These are phyloP conservation scores for Microsporum ferrugineum DNA, from an alignment of 2,329 filamentous ascomycete genomes.

Conservation along the genomic window DNA sequence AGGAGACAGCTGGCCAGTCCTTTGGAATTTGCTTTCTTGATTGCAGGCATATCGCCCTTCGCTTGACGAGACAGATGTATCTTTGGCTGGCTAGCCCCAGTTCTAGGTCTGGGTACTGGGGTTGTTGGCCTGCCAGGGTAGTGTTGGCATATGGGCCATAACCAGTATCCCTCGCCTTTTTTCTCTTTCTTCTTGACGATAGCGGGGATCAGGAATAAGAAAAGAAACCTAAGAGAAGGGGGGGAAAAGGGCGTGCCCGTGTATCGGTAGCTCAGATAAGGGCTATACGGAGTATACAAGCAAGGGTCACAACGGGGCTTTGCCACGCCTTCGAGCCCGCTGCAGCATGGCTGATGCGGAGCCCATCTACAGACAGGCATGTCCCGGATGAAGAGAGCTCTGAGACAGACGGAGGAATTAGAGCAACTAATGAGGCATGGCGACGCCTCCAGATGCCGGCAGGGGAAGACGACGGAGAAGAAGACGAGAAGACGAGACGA, in stretches of 20 bases:
- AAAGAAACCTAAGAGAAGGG: not conserved
- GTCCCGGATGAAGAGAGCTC: not conserved
- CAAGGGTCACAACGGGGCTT: not conserved
- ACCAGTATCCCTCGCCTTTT: not conserved
- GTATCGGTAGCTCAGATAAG: not conserved
- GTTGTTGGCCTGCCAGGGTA: not conserved
- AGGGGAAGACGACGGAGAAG: not conserved
- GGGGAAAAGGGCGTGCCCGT: not conserved
- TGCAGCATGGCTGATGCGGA: not conserved
- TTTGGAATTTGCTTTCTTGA: not conserved
- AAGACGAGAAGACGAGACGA: not conserved
- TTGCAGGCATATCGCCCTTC: not conserved
- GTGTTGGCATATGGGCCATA: not conserved
- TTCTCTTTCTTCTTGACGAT: not conserved
- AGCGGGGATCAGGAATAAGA: not conserved
- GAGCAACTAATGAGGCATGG: not conserved
- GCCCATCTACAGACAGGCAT: not conserved
- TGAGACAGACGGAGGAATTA: not conserved
- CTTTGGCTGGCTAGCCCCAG: not conserved
- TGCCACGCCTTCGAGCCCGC: not conserved
- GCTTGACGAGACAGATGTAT: not conserved
- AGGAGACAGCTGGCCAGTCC: not conserved
- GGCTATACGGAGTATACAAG: not conserved
- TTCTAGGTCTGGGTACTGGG: not conserved
- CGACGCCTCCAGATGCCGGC: not conserved